Base-by-base conservation (phyloP, 306 rosid genomes). In the Trifolium dubium region DNA sequence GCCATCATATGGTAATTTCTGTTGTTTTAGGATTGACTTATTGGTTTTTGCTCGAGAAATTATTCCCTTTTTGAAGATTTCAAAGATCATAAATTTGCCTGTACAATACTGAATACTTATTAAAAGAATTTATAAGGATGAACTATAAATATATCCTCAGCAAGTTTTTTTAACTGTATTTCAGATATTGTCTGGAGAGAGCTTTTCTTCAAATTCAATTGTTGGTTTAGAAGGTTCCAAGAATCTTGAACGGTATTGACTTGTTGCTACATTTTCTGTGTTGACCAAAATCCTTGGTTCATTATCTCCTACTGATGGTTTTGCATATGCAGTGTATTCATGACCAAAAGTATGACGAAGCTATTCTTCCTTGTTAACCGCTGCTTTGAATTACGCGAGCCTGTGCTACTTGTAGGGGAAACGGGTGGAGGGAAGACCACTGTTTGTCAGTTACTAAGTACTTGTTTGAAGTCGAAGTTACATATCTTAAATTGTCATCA, bases 351-450 rank as follows among this genome's bases (percentile, higher is more conserved):
- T 73, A 91, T 94, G 97, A 77, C 73, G 82, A 84, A 96, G 77
- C 72, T 94, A 73, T 84, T 64, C 80, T 94, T 89, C 81, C 97
- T 94, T 62, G 91, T 94, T 73, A 83, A 88, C 31, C 93, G 96
- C 64, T 94, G 98, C 85, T 85, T 78, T 64, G 58, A 78, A 18
- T 79, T 86, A 75, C 84, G 84, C 10, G 98, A 94, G 75, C 98
- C 98, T 72, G 96, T 89, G 53, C 92, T 94, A 65, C 96, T 94
- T 75, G 89, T 94, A 77, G 98, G 98, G 79, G 97, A 94, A 83
- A 94, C 98, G 3, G 98, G 98, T 79, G 96, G 96, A 80, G 98
- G 98, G 79, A 94, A 94, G 87, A 94, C 98, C 61, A 94, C 97
- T 23, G 93, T 94, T 58, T 94, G 98, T 77, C 97, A 94, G 81